phyloP scores from a whole-genome alignment of 2,329 filamentous ascomycete genomes.

The Fusarium avenaceum region DNA sequence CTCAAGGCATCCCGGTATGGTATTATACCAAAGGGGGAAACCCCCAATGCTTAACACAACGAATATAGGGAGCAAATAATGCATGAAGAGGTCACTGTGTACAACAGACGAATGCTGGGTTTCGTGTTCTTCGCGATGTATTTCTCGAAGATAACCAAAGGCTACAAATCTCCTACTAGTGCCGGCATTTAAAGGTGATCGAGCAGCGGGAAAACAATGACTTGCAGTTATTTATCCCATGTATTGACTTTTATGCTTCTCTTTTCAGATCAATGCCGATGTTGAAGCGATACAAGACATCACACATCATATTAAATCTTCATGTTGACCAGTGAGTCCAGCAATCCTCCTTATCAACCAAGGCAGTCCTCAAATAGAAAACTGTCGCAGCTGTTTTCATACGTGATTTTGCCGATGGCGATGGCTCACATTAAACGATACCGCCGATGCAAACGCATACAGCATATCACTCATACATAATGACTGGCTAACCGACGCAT shows the following conservation, averaged over 20 bases:
- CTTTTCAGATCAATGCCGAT: slow-evolving; percentile 9
- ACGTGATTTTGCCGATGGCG: slow-evolving; percentile 5
- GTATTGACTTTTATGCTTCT: slow-evolving; percentile 15
- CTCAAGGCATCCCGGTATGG: slow-evolving; percentile 14
- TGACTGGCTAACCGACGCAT: slow-evolving; percentile 21
- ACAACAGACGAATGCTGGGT: neutral
- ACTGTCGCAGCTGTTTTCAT: slow-evolving; percentile 13
- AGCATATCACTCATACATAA: slow-evolving; percentile 14
- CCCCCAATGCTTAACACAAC: neutral
- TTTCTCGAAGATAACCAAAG: slow-evolving; percentile 2
- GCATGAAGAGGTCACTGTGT: slow-evolving; percentile 1
- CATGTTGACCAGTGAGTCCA: slow-evolving; percentile 15
- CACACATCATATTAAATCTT: slow-evolving; percentile 17
- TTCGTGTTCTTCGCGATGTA: slow-evolving; percentile 5
- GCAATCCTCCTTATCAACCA: slow-evolving; percentile 11
- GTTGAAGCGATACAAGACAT: slow-evolving; percentile 18
- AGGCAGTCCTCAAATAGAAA: slow-evolving; percentile 3
- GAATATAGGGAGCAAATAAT: neutral
- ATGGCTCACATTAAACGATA: neutral
- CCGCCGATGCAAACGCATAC: slow-evolving; percentile 1
- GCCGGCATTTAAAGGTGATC: slow-evolving; percentile 17
- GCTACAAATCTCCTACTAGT: slow-evolving; percentile 10
- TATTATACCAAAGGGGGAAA: neutral
- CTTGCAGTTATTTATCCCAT: slow-evolving; percentile 22
- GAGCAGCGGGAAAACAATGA: slow-evolving; percentile 16